Evolutionary conservation across 129 eudicot genomes (phyloP).

Genomic region (Lactuca saligna): DNA sequence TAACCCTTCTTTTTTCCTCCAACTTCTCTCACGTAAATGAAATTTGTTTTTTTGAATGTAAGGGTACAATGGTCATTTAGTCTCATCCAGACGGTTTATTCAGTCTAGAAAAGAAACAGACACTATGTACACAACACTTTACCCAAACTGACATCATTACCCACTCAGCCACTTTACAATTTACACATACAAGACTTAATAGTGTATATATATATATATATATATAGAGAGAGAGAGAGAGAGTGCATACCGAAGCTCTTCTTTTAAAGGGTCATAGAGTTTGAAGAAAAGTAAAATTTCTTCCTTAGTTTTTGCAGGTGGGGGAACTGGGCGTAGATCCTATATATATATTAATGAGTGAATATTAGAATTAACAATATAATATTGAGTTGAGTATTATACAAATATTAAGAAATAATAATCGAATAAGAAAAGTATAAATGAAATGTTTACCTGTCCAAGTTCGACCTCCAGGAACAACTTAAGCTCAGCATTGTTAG

Average conservation of each 20-base stretch:
- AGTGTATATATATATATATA: not conserved
- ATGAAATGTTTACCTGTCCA: conserved; percentile 48
- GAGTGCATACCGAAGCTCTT: conserved; percentile 71
- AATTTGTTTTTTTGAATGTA: no score
- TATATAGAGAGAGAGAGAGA: not conserved
- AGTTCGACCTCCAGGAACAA: conserved; percentile 78
- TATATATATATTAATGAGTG: conserved; percentile 32
- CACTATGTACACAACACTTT: no score
- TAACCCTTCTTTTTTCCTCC: no score
- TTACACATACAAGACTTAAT: no score
- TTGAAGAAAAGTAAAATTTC: conserved; percentile 85
- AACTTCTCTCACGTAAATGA: no score
- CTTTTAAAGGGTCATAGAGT: conserved; percentile 81
- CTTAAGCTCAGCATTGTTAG: conserved; percentile 74
- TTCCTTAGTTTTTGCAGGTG: conserved; percentile 73
- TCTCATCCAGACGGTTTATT: no score
- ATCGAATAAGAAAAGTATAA: conserved; percentile 1
- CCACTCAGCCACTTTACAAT: no score
- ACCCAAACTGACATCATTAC: no score
- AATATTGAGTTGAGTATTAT: not conserved
- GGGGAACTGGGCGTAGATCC: conserved; percentile 68
- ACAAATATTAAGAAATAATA: not conserved
- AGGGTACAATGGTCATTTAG: no score
- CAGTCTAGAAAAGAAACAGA: no score
- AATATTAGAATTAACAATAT: not conserved